phyloP scores from a whole-genome alignment of 2,329 filamentous ascomycete genomes.

The Xylaria sp. region DNA sequence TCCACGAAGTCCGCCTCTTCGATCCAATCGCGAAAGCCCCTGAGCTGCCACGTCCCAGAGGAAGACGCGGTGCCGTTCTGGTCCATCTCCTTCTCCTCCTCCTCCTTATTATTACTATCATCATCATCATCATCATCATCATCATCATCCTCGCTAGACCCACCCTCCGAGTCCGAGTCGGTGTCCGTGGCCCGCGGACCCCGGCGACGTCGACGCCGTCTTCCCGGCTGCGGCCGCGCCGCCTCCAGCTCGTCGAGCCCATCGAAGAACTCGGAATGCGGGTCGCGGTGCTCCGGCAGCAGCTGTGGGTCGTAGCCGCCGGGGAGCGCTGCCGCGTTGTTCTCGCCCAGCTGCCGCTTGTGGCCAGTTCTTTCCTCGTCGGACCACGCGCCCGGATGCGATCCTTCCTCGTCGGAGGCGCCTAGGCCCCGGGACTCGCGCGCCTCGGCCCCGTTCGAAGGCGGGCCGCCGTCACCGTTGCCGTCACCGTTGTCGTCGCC shows the following conservation, averaged over 20 bases:
- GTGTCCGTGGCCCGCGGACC: too few species aligned
- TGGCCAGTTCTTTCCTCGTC: conserved; percentile 14
- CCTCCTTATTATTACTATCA: too few species aligned
- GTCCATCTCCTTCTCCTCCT: neutral
- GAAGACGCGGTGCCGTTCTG: neutral
- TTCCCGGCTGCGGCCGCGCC: conserved; percentile 4
- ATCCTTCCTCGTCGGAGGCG: too few species aligned
- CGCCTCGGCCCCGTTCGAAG: too few species aligned
- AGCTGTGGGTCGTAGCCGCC: neutral
- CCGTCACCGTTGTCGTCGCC: too few species aligned
- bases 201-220: too few species aligned
- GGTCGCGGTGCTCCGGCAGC: neutral
- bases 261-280: conserved; percentile 10
- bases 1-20: conserved; percentile 26
- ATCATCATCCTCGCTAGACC: too few species aligned
- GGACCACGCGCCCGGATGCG: too few species aligned
- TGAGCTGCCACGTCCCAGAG: neutral
- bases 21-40: conserved; percentile 22
- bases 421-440: too few species aligned
- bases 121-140: too few species aligned
- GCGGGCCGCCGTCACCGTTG: too few species aligned
- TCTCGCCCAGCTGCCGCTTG: conserved; percentile 1
- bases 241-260: conserved; percentile 22
- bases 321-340: conserved; percentile 7
- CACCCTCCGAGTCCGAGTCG: too few species aligned